Conservation (phyloP, 2,329 filamentous ascomycete species). For the Fusarium incarnatum region DNA sequence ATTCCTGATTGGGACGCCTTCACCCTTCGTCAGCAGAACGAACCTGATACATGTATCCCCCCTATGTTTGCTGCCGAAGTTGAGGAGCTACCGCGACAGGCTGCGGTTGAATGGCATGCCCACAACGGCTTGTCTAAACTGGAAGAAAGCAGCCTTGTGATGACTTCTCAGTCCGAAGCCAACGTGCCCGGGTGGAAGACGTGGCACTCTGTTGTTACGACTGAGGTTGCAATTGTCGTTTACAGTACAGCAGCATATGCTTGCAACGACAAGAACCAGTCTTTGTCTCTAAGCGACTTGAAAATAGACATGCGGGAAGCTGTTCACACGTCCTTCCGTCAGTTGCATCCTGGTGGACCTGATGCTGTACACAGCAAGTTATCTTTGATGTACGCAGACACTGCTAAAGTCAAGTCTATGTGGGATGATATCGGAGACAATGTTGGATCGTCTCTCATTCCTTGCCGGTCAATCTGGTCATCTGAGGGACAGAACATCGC, state of each 20-base stretch:
- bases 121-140: constrained; percentile 66
- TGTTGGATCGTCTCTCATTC: constrained; percentile 44
- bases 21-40: constrained; percentile 52
- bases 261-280: background rate
- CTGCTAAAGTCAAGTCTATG: constrained; percentile 24
- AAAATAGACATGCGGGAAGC: constrained; percentile 33
- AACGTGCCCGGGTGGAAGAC: constrained; percentile 43
- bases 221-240: constrained; percentile 39
- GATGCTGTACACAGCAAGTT: constrained; percentile 32
- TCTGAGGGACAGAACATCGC: constrained; percentile 48
- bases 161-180: constrained; percentile 35
- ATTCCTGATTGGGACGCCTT: constrained; percentile 66
- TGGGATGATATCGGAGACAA: constrained; percentile 27
- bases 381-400: constrained; percentile 51
- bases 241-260: constrained; percentile 49
- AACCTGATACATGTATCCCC: constrained; percentile 59
- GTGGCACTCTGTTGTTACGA: constrained; percentile 48
- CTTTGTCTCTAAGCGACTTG: constrained; percentile 13
- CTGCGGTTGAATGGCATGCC: constrained; percentile 86
- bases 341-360: constrained; percentile 29
- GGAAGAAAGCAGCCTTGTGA: constrained; percentile 45
- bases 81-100: constrained; percentile 77
- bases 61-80: constrained; percentile 83
- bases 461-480: constrained; percentile 55
- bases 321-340: constrained; percentile 41